These are phyloP conservation scores for Aspergillus proliferans DNA, from an alignment of 2,329 filamentous ascomycete genomes.

Conservation along the genomic window DNA sequence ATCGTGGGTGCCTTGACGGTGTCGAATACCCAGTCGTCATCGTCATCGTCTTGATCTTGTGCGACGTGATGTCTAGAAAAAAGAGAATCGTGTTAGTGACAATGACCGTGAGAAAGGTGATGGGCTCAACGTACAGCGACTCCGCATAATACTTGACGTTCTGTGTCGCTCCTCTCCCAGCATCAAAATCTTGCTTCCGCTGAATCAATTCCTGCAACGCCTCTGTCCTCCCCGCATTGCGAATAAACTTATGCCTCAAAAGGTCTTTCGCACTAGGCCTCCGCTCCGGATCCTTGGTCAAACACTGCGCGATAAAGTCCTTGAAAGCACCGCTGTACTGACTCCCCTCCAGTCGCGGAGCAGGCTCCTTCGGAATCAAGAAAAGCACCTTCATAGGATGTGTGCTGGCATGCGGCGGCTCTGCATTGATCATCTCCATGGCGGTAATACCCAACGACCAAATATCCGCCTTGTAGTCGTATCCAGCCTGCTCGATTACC, in stretches of 20 bases:
- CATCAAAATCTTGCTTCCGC: slow-evolving; percentile 75
- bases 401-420: slow-evolving; percentile 77
- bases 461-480: slow-evolving; percentile 86
- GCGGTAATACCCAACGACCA: slow-evolving; percentile 91
- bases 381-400: slow-evolving; percentile 94
- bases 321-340: slow-evolving; percentile 85
- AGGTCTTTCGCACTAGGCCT: slow-evolving; percentile 81
- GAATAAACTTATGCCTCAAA: slow-evolving; percentile 81
- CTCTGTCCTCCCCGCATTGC: slow-evolving; percentile 79
- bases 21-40: slow-evolving; percentile 93
- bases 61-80: slow-evolving; percentile 54
- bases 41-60: slow-evolving; percentile 54
- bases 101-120: background rate
- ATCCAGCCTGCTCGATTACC: slow-evolving; percentile 79
- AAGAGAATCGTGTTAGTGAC: slow-evolving; percentile 6
- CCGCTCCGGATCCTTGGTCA: slow-evolving; percentile 85
- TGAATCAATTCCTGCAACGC: slow-evolving; percentile 77
- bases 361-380: slow-evolving; percentile 79
- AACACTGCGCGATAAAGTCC: slow-evolving; percentile 83
- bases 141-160: slow-evolving; percentile 89
- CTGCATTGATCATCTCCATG: slow-evolving; percentile 80
- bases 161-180: slow-evolving; percentile 60
- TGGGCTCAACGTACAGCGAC: slow-evolving; percentile 55
- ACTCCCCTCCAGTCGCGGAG: slow-evolving; percentile 74
- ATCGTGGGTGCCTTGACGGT: slow-evolving; percentile 69